Percentiles rank a stretch among this genome's conserved stretches.
phyloP scores from a whole-genome alignment of 148 eudicot species.

The Rhododendron mucronatum region DNA sequence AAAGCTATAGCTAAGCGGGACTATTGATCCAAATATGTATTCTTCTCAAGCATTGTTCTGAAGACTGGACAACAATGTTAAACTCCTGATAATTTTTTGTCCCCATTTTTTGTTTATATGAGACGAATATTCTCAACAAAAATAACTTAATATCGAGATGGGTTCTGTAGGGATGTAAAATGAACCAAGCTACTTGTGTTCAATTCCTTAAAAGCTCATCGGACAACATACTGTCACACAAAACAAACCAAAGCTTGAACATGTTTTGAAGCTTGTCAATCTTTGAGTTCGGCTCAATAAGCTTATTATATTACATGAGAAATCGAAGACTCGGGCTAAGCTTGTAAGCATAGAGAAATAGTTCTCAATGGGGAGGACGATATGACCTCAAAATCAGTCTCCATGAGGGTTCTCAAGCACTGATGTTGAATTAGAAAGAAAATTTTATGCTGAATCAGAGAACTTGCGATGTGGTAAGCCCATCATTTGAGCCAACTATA shows the following conservation, averaged over 20 bases:
- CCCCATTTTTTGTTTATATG: not conserved
- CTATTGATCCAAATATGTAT: not conserved
- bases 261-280: not conserved
- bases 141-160: not conserved
- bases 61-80: not conserved
- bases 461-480: not conserved
- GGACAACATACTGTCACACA: not conserved
- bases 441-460: not conserved
- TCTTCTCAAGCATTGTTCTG: not conserved
- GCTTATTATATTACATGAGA: not conserved
- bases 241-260: not conserved
- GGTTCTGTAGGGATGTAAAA: not conserved
- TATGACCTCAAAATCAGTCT: not conserved
- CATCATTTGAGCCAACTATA: not conserved
- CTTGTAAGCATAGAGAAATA: not conserved
- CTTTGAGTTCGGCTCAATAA: not conserved
- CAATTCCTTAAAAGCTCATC: not conserved
- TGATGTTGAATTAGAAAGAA: not conserved
- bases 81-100: not conserved
- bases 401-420: not conserved
- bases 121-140: not conserved
- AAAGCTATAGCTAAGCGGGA: not conserved
- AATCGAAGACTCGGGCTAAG: not conserved
- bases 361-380: not conserved
- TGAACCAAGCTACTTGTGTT: not conserved